Conservation (phyloP, 2,329 filamentous ascomycete genomes). For the Diaporthe sp. region DNA sequence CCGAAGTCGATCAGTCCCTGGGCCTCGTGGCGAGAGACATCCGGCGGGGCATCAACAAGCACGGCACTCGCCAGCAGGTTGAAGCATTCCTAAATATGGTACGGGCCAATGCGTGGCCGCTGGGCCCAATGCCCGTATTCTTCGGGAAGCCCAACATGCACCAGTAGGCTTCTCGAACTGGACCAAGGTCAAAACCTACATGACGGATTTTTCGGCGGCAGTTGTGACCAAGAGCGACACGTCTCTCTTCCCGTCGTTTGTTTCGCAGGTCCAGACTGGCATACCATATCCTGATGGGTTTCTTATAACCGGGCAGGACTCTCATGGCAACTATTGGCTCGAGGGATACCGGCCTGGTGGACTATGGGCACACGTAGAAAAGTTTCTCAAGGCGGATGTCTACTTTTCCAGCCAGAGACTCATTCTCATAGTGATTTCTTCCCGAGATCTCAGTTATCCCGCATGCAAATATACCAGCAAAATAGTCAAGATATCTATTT, state of each 20-base stretch:
- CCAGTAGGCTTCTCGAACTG: slow-evolving; percentile 47
- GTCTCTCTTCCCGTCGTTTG: slow-evolving; percentile 36
- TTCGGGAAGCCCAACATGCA: slow-evolving; percentile 47
- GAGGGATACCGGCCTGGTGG: slow-evolving; percentile 41
- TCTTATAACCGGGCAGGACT: slow-evolving; percentile 43
- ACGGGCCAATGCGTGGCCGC: slow-evolving; percentile 37
- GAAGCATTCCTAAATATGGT: slow-evolving; percentile 47
- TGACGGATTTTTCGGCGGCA: slow-evolving; percentile 43
- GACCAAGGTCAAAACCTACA: slow-evolving; percentile 43
- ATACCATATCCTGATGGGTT: slow-evolving; percentile 42
- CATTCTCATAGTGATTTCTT: not conserved
- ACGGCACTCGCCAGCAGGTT: slow-evolving; percentile 46
- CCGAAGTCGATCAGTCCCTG: slow-evolving; percentile 44
- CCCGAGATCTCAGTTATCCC: not conserved
- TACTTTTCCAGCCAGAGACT: not conserved
- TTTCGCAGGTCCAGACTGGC: slow-evolving; percentile 41
- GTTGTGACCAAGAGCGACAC: not conserved
- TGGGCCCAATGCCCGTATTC: slow-evolving; percentile 38
- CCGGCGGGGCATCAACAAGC: slow-evolving; percentile 44
- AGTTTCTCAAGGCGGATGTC: not conserved
- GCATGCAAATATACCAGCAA: not conserved
- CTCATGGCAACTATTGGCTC: slow-evolving; percentile 44
- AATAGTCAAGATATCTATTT: too few species aligned
- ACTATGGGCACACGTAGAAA: slow-evolving; percentile 40
- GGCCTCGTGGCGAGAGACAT: slow-evolving; percentile 42